phyloP scores from a whole-genome alignment of 495 filamentous ascomycete species.

The Aspergillus asperescens region DNA sequence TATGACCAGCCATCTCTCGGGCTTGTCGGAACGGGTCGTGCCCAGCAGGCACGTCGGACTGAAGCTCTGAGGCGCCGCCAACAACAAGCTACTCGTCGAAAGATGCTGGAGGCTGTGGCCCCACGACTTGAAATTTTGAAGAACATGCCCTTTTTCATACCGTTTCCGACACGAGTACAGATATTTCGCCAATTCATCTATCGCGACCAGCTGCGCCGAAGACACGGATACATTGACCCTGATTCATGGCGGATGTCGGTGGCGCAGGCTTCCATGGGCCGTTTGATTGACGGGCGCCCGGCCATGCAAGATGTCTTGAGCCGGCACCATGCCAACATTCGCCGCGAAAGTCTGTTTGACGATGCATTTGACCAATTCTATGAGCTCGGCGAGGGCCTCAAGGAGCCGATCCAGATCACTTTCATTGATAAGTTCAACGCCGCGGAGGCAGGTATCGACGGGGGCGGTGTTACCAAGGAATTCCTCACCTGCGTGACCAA shows the following conservation, averaged over 20 bases:
- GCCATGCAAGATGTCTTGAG: slow-evolving; percentile 49
- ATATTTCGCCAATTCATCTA: slow-evolving; percentile 90
- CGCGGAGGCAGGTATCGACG: slow-evolving; percentile 90
- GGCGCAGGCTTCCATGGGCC: slow-evolving; percentile 35
- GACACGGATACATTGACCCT: slow-evolving; percentile 70
- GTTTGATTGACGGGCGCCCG: slow-evolving; percentile 29
- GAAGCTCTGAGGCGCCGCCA: slow-evolving; percentile 55
- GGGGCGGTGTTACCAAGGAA: slow-evolving; percentile 95
- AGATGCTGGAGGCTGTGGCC: slow-evolving; percentile 67
- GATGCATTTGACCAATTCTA: slow-evolving; percentile 88
- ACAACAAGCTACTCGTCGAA: slow-evolving; percentile 57
- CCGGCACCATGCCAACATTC: slow-evolving; percentile 76
- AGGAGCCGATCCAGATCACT: slow-evolving; percentile 96
- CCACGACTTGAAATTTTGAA: slow-evolving; percentile 85
- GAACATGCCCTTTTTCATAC: slow-evolving; percentile 96
- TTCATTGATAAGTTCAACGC: slow-evolving; percentile 90
- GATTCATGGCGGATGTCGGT: slow-evolving; percentile 72
- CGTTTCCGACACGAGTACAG: slow-evolving; percentile 84
- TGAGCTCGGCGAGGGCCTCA: slow-evolving; percentile 70
- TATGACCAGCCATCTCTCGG: slow-evolving; percentile 25
- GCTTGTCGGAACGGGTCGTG: slow-evolving; percentile 48
- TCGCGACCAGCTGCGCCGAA: slow-evolving; percentile 71
- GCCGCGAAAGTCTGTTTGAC: slow-evolving; percentile 72
- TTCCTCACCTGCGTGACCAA: slow-evolving; percentile 87
- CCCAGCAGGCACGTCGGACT: slow-evolving; percentile 46